These are phyloP conservation scores for Coleophoma eucalyptorum DNA, from an alignment of 2,329 filamentous ascomycete genomes.

Conservation along the genomic window DNA sequence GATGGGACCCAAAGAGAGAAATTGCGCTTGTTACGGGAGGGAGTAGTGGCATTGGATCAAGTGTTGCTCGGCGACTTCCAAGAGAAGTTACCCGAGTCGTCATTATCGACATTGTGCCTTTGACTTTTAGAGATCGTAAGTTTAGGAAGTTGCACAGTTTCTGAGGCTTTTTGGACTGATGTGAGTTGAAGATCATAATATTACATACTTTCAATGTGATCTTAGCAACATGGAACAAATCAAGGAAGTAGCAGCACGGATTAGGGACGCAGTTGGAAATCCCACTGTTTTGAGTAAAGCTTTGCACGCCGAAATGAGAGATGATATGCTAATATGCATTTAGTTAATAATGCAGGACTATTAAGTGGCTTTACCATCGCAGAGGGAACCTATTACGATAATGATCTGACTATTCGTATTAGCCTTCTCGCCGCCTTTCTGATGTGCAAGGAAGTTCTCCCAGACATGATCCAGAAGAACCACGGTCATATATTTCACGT, in stretches of 20 bases:
- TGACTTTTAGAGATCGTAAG: constrained; percentile 14
- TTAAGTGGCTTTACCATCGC: constrained; percentile 19
- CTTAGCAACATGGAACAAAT: constrained; percentile 18
- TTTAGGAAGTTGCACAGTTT: background rate
- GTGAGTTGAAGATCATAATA: background rate
- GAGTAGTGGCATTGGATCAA: background rate
- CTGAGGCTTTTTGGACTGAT: too few species aligned
- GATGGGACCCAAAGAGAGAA: background rate
- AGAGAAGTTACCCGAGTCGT: constrained; percentile 9
- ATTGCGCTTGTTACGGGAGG: constrained; percentile 1
- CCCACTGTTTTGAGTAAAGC: constrained; percentile 9
- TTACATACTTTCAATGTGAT: constrained; percentile 15
- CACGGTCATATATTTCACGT: constrained; percentile 23
- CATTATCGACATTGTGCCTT: constrained; percentile 14
- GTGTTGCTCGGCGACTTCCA: constrained; percentile 10
- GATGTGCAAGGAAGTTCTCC: constrained; percentile 18
- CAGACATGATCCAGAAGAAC: constrained; percentile 17
- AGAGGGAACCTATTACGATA: constrained; percentile 16
- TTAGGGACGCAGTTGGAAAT: constrained; percentile 12
- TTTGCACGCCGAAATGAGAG: background rate
- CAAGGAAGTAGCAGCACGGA: constrained; percentile 7
- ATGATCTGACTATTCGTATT: constrained; percentile 16
- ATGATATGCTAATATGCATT: too few species aligned
- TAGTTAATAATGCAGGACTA: constrained; percentile 1
- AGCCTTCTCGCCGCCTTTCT: constrained; percentile 20